These are phyloP conservation scores for Phytopythium aichiense DNA, from an alignment of 352 stramenopile species.

Conservation along the genomic window DNA sequence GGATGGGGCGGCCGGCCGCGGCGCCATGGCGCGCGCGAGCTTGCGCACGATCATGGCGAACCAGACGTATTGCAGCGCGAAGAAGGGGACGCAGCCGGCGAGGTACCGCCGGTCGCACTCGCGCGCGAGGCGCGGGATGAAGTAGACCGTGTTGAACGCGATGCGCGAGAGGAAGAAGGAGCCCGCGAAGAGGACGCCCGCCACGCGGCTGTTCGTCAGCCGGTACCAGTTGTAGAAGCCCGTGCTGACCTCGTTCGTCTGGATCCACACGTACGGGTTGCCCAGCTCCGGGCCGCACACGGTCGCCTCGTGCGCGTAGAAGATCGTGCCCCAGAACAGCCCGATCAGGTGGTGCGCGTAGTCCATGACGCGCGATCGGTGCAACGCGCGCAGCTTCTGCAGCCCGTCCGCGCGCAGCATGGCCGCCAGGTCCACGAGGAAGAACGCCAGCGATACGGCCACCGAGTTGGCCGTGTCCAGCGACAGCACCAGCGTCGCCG, in stretches of 20 bases:
- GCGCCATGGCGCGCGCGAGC: conserved; percentile 12
- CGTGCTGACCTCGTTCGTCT: conserved; percentile 80
- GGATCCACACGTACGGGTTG: conserved; percentile 81
- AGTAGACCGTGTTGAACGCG: conserved; percentile 62
- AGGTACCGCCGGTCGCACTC: conserved; percentile 57
- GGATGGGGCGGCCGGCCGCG: not conserved
- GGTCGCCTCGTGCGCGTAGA: conserved; percentile 54
- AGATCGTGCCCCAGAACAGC: conserved; percentile 55
- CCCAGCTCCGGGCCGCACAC: conserved; percentile 47
- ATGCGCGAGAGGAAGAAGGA: conserved; percentile 73
- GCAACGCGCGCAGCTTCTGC: conserved; percentile 25
- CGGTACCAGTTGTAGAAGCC: conserved; percentile 82
- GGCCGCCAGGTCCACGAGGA: conserved; percentile 61
- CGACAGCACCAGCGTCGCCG: conserved; percentile 31
- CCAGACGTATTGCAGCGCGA: conserved; percentile 70
- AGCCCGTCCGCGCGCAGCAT: conserved; percentile 58
- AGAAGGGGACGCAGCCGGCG: conserved; percentile 53
- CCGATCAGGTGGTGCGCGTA: conserved; percentile 68
- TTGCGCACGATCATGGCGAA: conserved; percentile 72
- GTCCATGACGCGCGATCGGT: conserved; percentile 59
- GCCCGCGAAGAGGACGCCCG: conserved; percentile 46
- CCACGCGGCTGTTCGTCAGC: conserved; percentile 51
- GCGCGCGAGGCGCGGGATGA: conserved; percentile 39
- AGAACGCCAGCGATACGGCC: conserved; percentile 58
- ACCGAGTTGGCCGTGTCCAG: conserved; percentile 57